Evolutionary conservation across 2,329 filamentous ascomycete genomes (phyloP), one percentile per base, ranked within the genome.

Genomic region (Didymella arachidicola): DNA sequence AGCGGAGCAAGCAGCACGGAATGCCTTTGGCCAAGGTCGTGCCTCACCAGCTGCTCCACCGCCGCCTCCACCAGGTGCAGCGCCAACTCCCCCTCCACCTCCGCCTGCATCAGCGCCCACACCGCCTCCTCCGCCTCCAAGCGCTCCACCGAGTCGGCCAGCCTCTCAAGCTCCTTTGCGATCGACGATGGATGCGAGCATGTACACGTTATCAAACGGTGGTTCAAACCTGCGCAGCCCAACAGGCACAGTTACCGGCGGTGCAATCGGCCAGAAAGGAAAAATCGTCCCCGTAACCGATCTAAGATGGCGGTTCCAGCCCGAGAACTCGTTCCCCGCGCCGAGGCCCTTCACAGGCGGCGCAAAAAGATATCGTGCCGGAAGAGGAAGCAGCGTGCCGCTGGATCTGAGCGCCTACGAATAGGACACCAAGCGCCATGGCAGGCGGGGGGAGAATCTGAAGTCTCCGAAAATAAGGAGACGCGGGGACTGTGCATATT

Each of bases 361-460:
- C 3, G 79, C 84, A 19, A 93, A 90, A 75, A 87, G 87, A 74
- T 99, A 98, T 78, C 84, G 94, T 62, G 95, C 95, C 34, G 95
- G 95, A 8, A 86, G 94, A 73, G 94, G 93, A 30, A 97, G 93
- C 79, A 97, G 91, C 81, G 93, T 98, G 66, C 95, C 95, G 29
- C 81, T 98, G 68, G 92, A 98, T 80, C 78, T 99, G 72, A 86
- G 82, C 65, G 81, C 84, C 14, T 83, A 89, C 59, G 77, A 80
- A 45, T 82, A 66, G 64, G 46, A 25, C 3, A 47, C 5, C 39
- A 52, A 30, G 47, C 34, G 53, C 41, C n/a, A 39, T 29, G 6
- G n/a, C 14, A 44, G 16, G 27, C 18, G 18, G 14, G 18, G 36
- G 2, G 36, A 38, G 27, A 51, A 57, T 11, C 8, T 42, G 3